Conservation (phyloP, 208 protist species). For the Chromosphaera perkinsii region DNA sequence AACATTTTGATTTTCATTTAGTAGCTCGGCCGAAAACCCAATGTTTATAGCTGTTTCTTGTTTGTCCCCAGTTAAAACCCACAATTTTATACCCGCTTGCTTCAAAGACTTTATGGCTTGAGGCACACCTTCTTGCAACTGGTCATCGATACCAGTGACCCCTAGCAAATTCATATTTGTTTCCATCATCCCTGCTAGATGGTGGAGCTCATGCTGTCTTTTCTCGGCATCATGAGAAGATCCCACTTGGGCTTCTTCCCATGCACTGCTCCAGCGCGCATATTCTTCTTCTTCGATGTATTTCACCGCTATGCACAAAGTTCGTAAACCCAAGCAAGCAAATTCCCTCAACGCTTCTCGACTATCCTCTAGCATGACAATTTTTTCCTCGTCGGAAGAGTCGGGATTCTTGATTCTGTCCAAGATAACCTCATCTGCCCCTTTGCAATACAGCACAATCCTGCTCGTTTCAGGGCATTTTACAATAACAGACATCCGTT, state of each 20-base stretch:
- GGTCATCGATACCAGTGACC: slow-evolving; percentile 91
- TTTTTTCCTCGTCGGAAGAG: too few species aligned
- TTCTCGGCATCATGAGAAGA: background rate
- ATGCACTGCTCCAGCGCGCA: too few species aligned
- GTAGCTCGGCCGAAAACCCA: slow-evolving; percentile 52
- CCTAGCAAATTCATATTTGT: slow-evolving; percentile 72
- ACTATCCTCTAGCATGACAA: too few species aligned
- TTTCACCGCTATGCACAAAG: too few species aligned
- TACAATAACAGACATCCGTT: slow-evolving; percentile 60
- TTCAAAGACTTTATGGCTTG: slow-evolving; percentile 33
- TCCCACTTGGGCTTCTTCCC: too few species aligned
- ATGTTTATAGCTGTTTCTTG: slow-evolving; percentile 81
- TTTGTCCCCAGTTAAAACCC: slow-evolving; percentile 96
- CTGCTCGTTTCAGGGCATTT: slow-evolving; percentile 22
- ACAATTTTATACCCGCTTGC: slow-evolving; percentile 81
- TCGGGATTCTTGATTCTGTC: too few species aligned
- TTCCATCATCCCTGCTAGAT: slow-evolving; percentile 64
- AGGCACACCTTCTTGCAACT: slow-evolving; percentile 79
- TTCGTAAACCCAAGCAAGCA: too few species aligned
- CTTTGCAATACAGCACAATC: slow-evolving; percentile 40
- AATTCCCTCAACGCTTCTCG: too few species aligned
- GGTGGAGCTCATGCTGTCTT: too few species aligned
- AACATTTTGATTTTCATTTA: too few species aligned
- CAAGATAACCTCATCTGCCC: too few species aligned
- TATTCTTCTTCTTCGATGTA: too few species aligned